Base-by-base conservation (phyloP, 495 filamentous ascomycete species). In the Penicillium tannophilum region DNA sequence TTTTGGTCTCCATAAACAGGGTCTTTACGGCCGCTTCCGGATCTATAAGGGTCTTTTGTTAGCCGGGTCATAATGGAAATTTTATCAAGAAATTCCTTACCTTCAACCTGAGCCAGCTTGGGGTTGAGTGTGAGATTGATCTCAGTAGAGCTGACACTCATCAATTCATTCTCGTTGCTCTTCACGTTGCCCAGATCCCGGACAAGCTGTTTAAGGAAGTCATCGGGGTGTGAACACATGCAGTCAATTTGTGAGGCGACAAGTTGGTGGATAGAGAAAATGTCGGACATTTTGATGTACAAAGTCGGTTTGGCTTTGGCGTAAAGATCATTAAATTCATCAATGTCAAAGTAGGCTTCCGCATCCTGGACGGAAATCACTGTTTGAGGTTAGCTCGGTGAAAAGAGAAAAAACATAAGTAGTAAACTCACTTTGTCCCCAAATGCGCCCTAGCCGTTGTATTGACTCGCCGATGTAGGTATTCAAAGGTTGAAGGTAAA, bases 271-370 rank as follows among this genome's bases (percentile, higher is more conserved):
- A 99, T 92, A 20, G 95, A 89, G 72, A 98, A 98, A 58, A 99
- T 91, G 71, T 99, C 94, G 16, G 89, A 84, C 87, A 98, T 92
- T 74, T 99, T 99, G 74, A 99, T 96, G 77, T 97, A 99, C 19
- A 99, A 79, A 3, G 93, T 98, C 3, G 94, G 94, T 67, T 96
- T 96, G 52, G 90, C 93, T 65, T 93, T 91, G 48, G 93, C 88
- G 65, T 97, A 98, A 26, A 98, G 84, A 66, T 99, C 94, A 63
- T 97, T 97, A 82, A 93, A 98, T 62, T 97, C 93, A 68, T 98
- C 94, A 68, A 98, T 97, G 69, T 97, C 95, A 70, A 97, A 98
- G 20, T 93, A 92, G 46, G 84, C 82, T 69, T 98, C 95, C 3
- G 90, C 88, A 64, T 91, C 87, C 47, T 89, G 88, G 19, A 98